Evolutionary conservation across 2,329 filamentous ascomycete genomes (phyloP), one percentile per base, ranked within the genome.

Genomic region (Sporothrix protearum): DNA sequence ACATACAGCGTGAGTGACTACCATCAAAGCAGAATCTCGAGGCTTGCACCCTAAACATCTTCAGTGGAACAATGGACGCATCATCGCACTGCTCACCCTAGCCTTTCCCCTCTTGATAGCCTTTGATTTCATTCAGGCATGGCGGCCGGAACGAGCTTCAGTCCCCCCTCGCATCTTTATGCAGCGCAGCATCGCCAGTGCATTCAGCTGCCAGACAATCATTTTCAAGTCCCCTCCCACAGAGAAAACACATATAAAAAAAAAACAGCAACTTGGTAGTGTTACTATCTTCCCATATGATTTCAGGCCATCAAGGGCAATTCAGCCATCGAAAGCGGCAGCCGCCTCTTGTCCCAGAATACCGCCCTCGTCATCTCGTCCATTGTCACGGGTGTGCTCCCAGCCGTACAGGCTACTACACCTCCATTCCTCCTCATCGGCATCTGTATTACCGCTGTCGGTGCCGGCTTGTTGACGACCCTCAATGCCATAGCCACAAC

Each of bases 401-500:
- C 39, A 76, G 78, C 1, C 77, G 76, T 19, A 75, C 80, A n/a
- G 82, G 83, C 10, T 82, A 82, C 74, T 83, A 73, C 30, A 70
- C 45, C 1, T n/a, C 70, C 70, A 1, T 74, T 68, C 8, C 7
- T 73, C 16, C 25, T 74, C 8, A 36, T 79, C 25, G 66, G 74
- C 55, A 16, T 51, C 51, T 72, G 75, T 78, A 22, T 74, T 3
- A 9, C 25, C 1, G 22, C 69, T 36, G 22, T 70, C 2, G 72
- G 59, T 16, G n/a, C 76, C 78, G 87, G 86, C n/a, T 81, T 89
- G 68, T 79, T 89, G 71, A 85, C 85, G 1, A 87, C 85, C 0
- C 81, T 87, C 7, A 78, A 79, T 57, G 79, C 84, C 4, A 75
- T 76, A 61, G 81, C 77, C 5, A 66, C 69, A 0, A 68, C 70